These are phyloP conservation scores for Pseudocohnilembus persalinus DNA, from an alignment of 169 alveolate genomes.

Conservation along the genomic window DNA sequence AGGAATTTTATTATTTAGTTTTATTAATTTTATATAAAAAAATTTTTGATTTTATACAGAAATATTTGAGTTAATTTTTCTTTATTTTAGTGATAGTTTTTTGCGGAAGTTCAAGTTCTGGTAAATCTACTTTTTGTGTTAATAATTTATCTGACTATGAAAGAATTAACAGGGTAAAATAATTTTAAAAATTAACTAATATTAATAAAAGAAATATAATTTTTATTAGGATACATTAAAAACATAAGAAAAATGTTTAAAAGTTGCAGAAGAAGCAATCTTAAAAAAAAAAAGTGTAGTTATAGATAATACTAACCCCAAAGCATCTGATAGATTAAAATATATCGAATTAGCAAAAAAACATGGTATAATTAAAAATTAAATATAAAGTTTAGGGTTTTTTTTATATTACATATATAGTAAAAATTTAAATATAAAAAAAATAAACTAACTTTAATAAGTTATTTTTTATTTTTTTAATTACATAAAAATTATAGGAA, in stretches of 20 bases:
- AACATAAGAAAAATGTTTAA: conserved; percentile 67
- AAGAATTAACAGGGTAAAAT: conserved; percentile 54
- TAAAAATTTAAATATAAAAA: no score
- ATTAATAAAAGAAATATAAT: conserved; percentile 29
- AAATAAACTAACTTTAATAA: background rate
- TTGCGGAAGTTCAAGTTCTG: conserved; percentile 79
- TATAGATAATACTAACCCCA: conserved; percentile 78
- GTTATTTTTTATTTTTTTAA: background rate
- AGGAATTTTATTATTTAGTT: conserved; percentile 29
- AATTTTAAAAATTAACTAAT: background rate
- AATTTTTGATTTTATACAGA: no score
- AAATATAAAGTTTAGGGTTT: background rate
- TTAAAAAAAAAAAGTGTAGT: conserved; percentile 64
- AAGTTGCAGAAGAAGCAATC: conserved; percentile 62
- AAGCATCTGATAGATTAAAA: conserved; percentile 51
- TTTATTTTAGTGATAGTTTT: conserved; percentile 58
- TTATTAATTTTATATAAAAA: conserved; percentile 4
- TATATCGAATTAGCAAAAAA: conserved; percentile 61
- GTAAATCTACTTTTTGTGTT: conserved; percentile 76
- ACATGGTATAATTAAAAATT: conserved; percentile 17
- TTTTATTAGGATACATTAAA: conserved; percentile 66
- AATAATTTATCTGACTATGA: conserved; percentile 54
- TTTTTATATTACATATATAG: background rate
- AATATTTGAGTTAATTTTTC: no score
- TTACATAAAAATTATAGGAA: conserved; percentile 8